Evolutionary conservation across 768 basidiomycete species (phyloP).

Genomic region (Paxillus involutus): DNA sequence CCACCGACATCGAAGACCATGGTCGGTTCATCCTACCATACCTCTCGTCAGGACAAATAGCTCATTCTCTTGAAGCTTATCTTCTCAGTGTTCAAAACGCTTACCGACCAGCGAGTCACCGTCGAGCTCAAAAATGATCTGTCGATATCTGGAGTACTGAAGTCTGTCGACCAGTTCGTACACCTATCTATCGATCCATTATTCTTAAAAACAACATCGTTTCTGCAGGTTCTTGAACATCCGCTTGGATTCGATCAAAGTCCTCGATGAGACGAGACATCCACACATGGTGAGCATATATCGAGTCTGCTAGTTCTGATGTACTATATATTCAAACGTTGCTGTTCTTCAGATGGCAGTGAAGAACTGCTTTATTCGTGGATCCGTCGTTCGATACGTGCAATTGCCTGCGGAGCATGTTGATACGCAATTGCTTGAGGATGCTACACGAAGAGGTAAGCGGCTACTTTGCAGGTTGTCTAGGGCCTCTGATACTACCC

Average conservation of each 20-base stretch:
- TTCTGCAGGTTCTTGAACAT: conserved; percentile 86
- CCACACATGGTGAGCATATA: conserved; percentile 84
- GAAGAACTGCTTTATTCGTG: conserved; percentile 98
- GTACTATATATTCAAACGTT: not conserved
- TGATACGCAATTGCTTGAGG: conserved; percentile 93
- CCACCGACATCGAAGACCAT: conserved; percentile 15
- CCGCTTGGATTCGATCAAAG: conserved; percentile 89
- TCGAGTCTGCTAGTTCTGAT: not conserved
- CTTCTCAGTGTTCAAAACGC: conserved; percentile 98
- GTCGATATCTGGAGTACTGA: conserved; percentile 91
- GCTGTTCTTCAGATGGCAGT: conserved; percentile 79
- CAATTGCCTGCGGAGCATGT: conserved; percentile 91
- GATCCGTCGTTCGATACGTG: conserved; percentile 97
- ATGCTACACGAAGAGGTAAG: conserved; percentile 93
- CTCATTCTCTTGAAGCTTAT: conserved; percentile 56
- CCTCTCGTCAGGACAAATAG: not conserved
- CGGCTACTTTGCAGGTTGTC: not conserved
- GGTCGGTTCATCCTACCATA: conserved; percentile 17
- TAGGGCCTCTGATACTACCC: conserved; percentile 1
- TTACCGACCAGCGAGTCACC: conserved; percentile 95
- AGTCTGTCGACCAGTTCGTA: conserved; percentile 96
- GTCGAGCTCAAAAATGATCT: conserved; percentile 99
- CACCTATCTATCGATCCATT: not conserved
- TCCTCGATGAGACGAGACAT: conserved; percentile 88
- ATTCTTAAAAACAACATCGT: conserved; percentile 2